These are phyloP conservation scores for Zygoascus sp. DNA, from an alignment of 1,139 yeast species.

Conservation along the genomic window DNA sequence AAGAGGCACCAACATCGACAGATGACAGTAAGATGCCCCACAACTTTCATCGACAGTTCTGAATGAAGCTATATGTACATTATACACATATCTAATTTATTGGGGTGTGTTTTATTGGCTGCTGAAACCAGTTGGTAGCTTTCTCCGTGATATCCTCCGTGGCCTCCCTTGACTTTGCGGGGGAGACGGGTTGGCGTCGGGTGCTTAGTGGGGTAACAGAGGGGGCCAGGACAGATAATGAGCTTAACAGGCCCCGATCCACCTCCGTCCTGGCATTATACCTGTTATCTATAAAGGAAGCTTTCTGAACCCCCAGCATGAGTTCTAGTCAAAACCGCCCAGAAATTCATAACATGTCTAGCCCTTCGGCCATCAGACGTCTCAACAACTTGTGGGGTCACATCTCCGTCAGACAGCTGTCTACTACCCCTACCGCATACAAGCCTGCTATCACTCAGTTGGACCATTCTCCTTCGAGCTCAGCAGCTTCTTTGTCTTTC, in stretches of 20 bases:
- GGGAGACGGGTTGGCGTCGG: constrained; percentile 5
- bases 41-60: no score
- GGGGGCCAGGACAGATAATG: neutral
- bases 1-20: no score
- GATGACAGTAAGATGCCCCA: no score
- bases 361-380: neutral
- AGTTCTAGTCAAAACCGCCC: neutral
- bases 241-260: neutral
- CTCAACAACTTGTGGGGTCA: neutral
- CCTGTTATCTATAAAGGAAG: neutral
- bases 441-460: neutral
- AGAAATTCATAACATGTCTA: neutral
- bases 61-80: no score
- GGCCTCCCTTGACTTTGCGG: neutral
- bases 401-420: neutral
- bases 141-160: neutral
- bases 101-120: no score
- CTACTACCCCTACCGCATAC: constrained; percentile 1
- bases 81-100: no score
- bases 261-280: neutral
- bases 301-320: neutral
- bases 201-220: constrained; percentile 1
- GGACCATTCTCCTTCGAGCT: neutral
- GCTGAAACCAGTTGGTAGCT: neutral
- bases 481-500: neutral